Conservation (phyloP, 306 rosid genomes). For the Medicago truncatula region MtrunA17r5.0-ANR NC_053048.1:10483501-10484000, state of each 20-base stretch:
- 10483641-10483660: neutral
- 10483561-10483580: neutral
- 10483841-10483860: slow-evolving; percentile 86
- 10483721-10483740: slow-evolving; percentile 59
- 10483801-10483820: slow-evolving; percentile 89
- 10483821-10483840: slow-evolving; percentile 88
- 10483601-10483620: neutral
- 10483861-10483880: slow-evolving; percentile 99
- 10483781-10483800: slow-evolving; percentile 77
- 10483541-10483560: neutral
- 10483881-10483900: slow-evolving; percentile 59
- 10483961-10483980: slow-evolving; percentile 81
- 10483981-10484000: slow-evolving; percentile 90
- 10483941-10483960: slow-evolving; percentile 76
- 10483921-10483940: slow-evolving; percentile 87
- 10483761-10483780: slow-evolving; percentile 55
- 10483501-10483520: neutral
- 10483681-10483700: neutral
- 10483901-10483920: slow-evolving; percentile 64
- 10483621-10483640: neutral
- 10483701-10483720: neutral
- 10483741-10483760: slow-evolving; percentile 67
- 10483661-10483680: neutral
- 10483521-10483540: neutral
- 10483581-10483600: neutral